Conservation (phyloP, 495 filamentous ascomycete genomes). For the Tetracladium setigerum region DNA sequence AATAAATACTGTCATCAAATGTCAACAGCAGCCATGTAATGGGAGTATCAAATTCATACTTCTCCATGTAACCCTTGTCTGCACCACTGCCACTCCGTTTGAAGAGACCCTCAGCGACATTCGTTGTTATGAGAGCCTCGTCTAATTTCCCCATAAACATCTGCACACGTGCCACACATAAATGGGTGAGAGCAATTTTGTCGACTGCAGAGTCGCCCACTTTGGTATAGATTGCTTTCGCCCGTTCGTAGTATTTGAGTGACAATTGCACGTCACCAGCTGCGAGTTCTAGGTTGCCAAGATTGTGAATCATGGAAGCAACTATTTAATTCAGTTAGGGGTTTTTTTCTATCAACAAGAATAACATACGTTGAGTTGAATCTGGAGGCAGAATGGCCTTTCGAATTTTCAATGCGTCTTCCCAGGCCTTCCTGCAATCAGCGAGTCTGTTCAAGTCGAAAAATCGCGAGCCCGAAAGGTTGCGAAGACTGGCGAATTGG, state of each 20-base stretch:
- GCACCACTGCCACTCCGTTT: neutral
- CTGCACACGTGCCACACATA: neutral
- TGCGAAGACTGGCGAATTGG: neutral
- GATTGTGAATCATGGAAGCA: conserved; percentile 1
- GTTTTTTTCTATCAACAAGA: neutral
- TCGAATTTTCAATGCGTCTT: neutral
- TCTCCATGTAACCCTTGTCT: conserved; percentile 8
- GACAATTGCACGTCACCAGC: neutral
- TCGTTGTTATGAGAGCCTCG: conserved; percentile 1
- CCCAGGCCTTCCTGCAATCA: too few species aligned
- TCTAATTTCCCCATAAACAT: neutral
- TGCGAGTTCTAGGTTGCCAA: neutral
- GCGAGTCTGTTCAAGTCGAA: too few species aligned
- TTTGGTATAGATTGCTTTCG: neutral
- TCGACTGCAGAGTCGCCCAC: neutral
- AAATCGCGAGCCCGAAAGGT: too few species aligned
- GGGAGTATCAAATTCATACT: too few species aligned
- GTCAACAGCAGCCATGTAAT: too few species aligned
- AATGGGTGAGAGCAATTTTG: conserved; percentile 1
- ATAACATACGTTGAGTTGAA: neutral
- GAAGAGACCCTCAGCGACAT: neutral
- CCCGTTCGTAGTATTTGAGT: neutral
- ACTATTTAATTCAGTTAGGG: neutral
- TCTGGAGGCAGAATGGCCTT: neutral
- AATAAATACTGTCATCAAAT: too few species aligned